Evolutionary conservation across 257 asterid species (phyloP).

Genomic region (Plectranthus barbatus): DNA sequence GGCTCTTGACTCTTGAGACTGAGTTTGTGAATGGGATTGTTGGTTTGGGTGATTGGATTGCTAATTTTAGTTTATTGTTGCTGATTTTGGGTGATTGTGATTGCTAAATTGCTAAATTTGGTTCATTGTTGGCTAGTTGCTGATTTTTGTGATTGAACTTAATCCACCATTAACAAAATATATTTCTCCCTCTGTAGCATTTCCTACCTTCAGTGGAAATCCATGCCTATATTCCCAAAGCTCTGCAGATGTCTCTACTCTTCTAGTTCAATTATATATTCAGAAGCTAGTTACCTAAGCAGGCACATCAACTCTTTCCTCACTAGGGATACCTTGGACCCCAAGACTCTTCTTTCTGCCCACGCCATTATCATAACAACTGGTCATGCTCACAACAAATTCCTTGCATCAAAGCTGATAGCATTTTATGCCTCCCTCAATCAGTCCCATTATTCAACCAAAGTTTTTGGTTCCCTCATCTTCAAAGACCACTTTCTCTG

Average conservation of each 20-base stretch:
- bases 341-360: constrained; percentile 27
- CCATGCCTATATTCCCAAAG: constrained; percentile 31
- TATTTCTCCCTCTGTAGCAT: background rate
- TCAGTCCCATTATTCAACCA: constrained; percentile 34
- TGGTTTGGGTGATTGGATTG: too few species aligned
- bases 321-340: constrained; percentile 19
- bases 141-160: too few species aligned
- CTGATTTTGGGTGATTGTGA: too few species aligned
- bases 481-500: constrained; percentile 56
- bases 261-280: constrained; percentile 16
- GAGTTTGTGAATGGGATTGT: too few species aligned
- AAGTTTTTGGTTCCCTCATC: constrained; percentile 38
- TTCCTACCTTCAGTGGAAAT: background rate
- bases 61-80: too few species aligned
- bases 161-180: background rate
- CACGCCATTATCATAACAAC: constrained; percentile 49
- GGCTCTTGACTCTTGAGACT: too few species aligned
- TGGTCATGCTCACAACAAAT: constrained; percentile 42
- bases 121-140: too few species aligned
- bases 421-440: constrained; percentile 49
- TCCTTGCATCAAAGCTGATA: constrained; percentile 60
- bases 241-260: constrained; percentile 26
- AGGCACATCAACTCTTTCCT: constrained; percentile 33
- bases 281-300: constrained; percentile 24
- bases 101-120: too few species aligned